Base-by-base conservation (phyloP, 495 filamentous ascomycete genomes). In the Cladorrhinum samala region DNA sequence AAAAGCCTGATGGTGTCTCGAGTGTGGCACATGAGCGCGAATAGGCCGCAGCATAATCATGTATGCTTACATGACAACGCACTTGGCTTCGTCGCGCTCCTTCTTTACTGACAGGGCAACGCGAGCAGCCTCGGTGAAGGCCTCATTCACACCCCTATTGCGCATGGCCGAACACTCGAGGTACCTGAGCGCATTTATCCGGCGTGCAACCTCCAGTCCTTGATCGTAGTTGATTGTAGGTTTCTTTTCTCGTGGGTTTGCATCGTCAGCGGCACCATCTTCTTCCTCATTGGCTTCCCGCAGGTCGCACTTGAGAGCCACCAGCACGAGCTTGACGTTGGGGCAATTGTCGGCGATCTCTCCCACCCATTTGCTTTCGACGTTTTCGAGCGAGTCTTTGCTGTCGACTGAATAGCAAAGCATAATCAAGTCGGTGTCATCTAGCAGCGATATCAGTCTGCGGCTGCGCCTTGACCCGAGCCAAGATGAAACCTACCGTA, bases 111-210 rank as follows among this genome's bases (percentile, higher is more conserved):
- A 86, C 21, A 98, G 74, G 7, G 93, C 93, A n/a, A 97, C 93
- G 62, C 95, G 85, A 41, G 93, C 94, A 36, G 93, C 93, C 74
- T 98, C 93, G 41, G 94, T 96, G 66, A 98, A 98, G 30, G 93
- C 94, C 68, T 98, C 93, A 66, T 96, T 93, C 61, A 98, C 95
- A 49, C 93, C 93, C 36, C 93, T 79, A 71, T 98, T 98, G 66
- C 90, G 85, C 77, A 96, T 96, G 13, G 93, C 93, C 24, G 94
- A 97, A 78, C 93, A 98, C 74, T 98, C 93, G 84, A 98, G 78
- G 69, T 98, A 98, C 57, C 95, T 83, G 54, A 96, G 79, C 9
- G 93, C 81, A 58, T 82, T 77, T 63, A 98, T 96, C 63, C 85
- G 84, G 69, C 92, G 84, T 11, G 93, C 93, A 54, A 96, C 94